Conservation (phyloP, 116 monocot genomes). For the Cymodocea nodosa region DNA sequence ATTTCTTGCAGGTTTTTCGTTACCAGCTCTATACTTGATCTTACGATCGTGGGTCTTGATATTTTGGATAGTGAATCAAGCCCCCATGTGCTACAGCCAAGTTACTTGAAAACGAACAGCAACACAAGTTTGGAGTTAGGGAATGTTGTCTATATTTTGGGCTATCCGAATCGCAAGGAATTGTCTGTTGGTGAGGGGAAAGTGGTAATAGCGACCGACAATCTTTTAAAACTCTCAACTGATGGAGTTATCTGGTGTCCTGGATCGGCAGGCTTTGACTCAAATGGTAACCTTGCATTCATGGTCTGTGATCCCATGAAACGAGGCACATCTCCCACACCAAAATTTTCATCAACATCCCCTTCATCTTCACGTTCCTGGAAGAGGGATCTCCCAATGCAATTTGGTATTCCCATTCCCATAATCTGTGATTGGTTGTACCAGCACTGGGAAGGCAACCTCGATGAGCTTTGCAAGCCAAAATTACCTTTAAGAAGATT, state of each 20-base stretch:
- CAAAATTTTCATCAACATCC: slow-evolving; percentile 59
- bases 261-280: slow-evolving; percentile 92
- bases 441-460: slow-evolving; percentile 90
- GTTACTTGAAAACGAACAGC: slow-evolving; percentile 59
- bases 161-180: slow-evolving; percentile 47
- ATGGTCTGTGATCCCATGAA: slow-evolving; percentile 99
- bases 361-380: slow-evolving; percentile 49
- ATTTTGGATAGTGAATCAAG: slow-evolving; percentile 37
- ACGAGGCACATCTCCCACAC: slow-evolving; percentile 65
- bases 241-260: slow-evolving; percentile 60
- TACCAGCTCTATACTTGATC: slow-evolving; percentile 86
- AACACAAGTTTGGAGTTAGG: slow-evolving; percentile 66
- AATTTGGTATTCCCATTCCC: slow-evolving; percentile 85
- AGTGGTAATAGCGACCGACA: slow-evolving; percentile 84
- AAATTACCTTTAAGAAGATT: slow-evolving; percentile 55
- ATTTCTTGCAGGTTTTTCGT: slow-evolving; percentile 71
- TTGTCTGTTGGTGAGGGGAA: slow-evolving; percentile 71
- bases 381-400: slow-evolving; percentile 51
- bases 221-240: slow-evolving; percentile 78
- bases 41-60: slow-evolving; percentile 91
- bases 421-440: slow-evolving; percentile 84
- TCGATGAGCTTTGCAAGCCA: slow-evolving; percentile 86
- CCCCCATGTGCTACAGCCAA: slow-evolving; percentile 39
- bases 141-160: slow-evolving; percentile 52
- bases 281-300: slow-evolving; percentile 82